phyloP scores from a whole-genome alignment of 2,329 filamentous ascomycete species.

The Beauveria scarabaeidicola region DNA sequence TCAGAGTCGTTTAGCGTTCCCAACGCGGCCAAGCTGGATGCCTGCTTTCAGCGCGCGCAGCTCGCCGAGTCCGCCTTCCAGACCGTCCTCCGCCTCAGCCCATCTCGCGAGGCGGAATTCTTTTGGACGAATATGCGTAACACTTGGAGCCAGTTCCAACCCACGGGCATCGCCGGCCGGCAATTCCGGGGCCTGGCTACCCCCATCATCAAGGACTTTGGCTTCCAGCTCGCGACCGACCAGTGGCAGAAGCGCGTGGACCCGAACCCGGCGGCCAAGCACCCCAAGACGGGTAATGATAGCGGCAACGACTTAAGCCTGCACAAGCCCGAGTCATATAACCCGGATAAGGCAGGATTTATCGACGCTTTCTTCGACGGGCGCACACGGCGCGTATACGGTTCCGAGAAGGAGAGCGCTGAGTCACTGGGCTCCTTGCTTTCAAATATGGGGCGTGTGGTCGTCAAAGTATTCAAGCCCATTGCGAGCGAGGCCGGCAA shows the following conservation, averaged over 20 bases:
- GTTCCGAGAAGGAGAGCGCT: too few relatives aligned
- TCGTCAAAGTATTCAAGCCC: too few relatives aligned
- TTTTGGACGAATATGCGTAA: neutral
- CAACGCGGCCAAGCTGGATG: neutral
- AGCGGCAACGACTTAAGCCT: too few relatives aligned
- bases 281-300: too few relatives aligned
- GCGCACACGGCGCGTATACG: too few relatives aligned
- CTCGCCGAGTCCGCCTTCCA: neutral
- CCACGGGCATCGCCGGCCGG: neutral
- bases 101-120: neutral
- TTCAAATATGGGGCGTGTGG: too few relatives aligned
- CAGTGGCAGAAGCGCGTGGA: neutral
- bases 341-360: too few relatives aligned
- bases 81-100: neutral
- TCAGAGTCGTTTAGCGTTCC: neutral
- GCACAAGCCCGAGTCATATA: too few relatives aligned
- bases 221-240: neutral
- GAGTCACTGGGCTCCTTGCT: too few relatives aligned
- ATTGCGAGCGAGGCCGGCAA: too few relatives aligned
- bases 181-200: rapidly evolving
- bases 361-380: too few relatives aligned
- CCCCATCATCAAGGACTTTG: neutral
- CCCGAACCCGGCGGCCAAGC: neutral
- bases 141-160: too few relatives aligned
- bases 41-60: neutral